Evolutionary conservation across 306 rosid genomes (phyloP).

Genomic region (Chamaecrista fasciculata): DNA sequence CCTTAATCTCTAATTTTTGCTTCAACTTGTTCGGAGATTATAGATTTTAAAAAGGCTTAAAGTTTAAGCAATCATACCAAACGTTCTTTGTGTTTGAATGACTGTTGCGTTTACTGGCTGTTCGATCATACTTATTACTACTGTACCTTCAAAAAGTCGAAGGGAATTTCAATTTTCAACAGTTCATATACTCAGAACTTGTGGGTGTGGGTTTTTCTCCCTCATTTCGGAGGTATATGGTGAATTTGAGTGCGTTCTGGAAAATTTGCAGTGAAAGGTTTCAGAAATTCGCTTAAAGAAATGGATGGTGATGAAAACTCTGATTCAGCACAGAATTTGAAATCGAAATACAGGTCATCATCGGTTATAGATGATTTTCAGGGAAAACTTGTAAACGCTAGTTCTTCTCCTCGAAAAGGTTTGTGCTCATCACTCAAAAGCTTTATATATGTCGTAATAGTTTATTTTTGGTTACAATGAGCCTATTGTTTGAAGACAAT

Average conservation of each 20-base stretch:
- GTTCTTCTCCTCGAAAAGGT: constrained; percentile 54
- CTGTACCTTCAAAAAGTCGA: not conserved
- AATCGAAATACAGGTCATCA: not conserved
- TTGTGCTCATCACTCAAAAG: constrained; percentile 29
- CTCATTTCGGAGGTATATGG: not conserved
- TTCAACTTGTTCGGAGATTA: constrained; percentile 15
- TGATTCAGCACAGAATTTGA: constrained; percentile 28
- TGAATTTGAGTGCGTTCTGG: constrained; percentile 14
- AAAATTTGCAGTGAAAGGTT: constrained; percentile 50
- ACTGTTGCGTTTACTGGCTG: constrained; percentile 23
- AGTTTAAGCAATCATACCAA: constrained; percentile 43
- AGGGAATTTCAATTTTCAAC: constrained; percentile 5
- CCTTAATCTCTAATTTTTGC: constrained; percentile 14
- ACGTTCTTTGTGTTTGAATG: constrained; percentile 38
- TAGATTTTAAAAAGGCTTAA: constrained; percentile 28
- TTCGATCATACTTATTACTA: not conserved
- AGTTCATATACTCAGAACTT: constrained; percentile 22
- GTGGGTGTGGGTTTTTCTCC: constrained; percentile 5
- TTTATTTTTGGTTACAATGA: not conserved
- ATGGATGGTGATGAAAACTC: constrained; percentile 29
- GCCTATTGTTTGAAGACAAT: too few relatives aligned
- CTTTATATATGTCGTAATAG: constrained; percentile 3
- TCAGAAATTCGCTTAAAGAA: constrained; percentile 26
- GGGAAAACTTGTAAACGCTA: constrained; percentile 28
- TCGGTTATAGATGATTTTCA: constrained; percentile 5